Conservation (phyloP, 768 basidiomycete genomes). For the Termitomyces sp. region DNA sequence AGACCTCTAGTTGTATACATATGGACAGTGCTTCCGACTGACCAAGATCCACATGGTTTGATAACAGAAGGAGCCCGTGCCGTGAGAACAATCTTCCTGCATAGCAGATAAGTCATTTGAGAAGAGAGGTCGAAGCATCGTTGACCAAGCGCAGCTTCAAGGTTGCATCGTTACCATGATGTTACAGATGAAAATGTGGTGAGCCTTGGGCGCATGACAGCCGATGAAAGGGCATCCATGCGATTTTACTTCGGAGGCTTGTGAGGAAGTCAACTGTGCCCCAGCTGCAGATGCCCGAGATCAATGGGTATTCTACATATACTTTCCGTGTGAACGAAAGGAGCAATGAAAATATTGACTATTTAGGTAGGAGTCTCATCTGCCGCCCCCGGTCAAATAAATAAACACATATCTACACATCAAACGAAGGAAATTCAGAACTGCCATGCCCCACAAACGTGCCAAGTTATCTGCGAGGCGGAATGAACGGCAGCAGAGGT, state of each 20-base stretch:
- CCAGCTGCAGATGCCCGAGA: background rate
- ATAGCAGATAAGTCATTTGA: background rate
- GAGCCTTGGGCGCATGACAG: background rate
- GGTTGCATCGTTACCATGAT: background rate
- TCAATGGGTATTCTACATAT: no score
- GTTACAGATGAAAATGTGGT: background rate
- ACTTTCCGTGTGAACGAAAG: background rate
- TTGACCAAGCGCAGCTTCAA: background rate
- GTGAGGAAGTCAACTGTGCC: background rate
- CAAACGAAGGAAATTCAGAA: background rate
- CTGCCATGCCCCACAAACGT: slow-evolving; percentile 60
- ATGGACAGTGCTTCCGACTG: background rate
- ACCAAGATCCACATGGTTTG: background rate
- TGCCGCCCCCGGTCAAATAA: background rate
- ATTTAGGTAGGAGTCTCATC: background rate
- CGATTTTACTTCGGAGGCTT: background rate
- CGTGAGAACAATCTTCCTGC: background rate
- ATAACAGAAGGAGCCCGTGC: background rate
- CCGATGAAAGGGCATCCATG: background rate
- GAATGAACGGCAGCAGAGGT: slow-evolving; percentile 39
- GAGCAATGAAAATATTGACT: background rate
- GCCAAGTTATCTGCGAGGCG: slow-evolving; percentile 49
- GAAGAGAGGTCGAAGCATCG: background rate
- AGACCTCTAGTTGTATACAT: background rate
- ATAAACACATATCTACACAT: background rate